Evolutionary conservation across 2,329 filamentous ascomycete genomes (phyloP).

Genomic region (Venturia effusa): DNA sequence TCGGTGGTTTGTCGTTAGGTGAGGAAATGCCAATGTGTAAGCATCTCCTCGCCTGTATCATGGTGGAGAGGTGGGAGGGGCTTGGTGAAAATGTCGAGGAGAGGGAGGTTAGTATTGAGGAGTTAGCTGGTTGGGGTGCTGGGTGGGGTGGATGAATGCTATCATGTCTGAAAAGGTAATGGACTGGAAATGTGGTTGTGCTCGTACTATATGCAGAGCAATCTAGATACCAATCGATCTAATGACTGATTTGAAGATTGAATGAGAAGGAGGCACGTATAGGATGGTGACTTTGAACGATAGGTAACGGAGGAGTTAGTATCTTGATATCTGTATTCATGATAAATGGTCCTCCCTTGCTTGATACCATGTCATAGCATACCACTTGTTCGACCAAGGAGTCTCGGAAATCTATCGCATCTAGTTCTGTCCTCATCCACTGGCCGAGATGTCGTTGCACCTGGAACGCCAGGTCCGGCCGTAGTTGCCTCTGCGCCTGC

Average conservation of each 20-base stretch:
- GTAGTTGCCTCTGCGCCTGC: neutral
- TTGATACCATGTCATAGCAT: neutral
- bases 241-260: neutral
- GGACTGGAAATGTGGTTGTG: neutral
- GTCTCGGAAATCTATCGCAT: neutral
- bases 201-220: too few species aligned
- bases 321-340: neutral
- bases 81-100: slow-evolving; percentile 49
- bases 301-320: too few species aligned
- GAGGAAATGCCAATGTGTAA: slow-evolving; percentile 58
- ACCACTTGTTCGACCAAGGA: neutral
- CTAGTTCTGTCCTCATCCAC: neutral
- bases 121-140: slow-evolving; percentile 60
- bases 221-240: neutral
- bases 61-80: slow-evolving; percentile 56
- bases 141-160: slow-evolving; percentile 19
- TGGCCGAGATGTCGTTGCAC: neutral
- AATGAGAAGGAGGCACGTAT: neutral
- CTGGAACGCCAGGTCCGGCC: neutral
- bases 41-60: slow-evolving; percentile 73
- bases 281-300: neutral
- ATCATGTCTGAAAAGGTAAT: too few species aligned
- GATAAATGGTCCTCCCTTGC: neutral
- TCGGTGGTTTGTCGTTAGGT: slow-evolving; percentile 40
- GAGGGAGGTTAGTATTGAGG: slow-evolving; percentile 46